These are phyloP conservation scores for Chalciporus sphaerocephalus DNA, from an alignment of 768 basidiomycete genomes.

Conservation along the genomic window DNA sequence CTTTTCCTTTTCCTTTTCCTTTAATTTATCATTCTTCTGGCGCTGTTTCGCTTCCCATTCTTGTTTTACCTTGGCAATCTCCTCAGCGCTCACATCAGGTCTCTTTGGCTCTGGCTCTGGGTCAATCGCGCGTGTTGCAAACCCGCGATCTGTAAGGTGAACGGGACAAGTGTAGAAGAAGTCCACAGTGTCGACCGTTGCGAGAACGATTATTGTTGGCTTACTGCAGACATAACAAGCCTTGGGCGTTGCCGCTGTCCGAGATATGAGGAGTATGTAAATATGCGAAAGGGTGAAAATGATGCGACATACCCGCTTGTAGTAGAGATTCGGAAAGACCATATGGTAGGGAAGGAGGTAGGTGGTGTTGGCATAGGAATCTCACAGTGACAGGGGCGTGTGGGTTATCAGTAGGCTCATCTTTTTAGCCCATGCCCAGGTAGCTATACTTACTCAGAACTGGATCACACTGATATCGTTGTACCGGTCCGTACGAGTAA, in stretches of 20 bases:
- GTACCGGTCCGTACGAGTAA: not conserved
- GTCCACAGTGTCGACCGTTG: conserved; percentile 77
- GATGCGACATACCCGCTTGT: conserved; percentile 69
- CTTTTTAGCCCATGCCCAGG: not conserved
- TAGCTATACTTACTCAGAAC: not conserved
- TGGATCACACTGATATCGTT: conserved; percentile 8
- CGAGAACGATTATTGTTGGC: conserved; percentile 79
- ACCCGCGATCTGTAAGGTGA: conserved; percentile 80
- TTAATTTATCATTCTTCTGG: conserved; percentile 51
- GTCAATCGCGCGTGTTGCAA: conserved; percentile 53
- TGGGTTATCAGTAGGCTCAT: not conserved
- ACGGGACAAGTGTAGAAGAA: conserved; percentile 80
- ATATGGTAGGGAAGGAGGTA: conserved; percentile 31
- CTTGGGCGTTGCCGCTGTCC: conserved; percentile 71
- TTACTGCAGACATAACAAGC: conserved; percentile 77
- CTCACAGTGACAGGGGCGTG: too few species aligned
- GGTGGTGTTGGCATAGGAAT: not conserved
- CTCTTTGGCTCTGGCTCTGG: conserved; percentile 36
- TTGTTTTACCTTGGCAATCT: conserved; percentile 70
- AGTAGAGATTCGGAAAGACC: conserved; percentile 83
- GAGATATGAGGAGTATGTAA: not conserved
- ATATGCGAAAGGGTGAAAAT: not conserved
- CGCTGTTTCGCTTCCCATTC: conserved; percentile 78
- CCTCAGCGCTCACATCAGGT: conserved; percentile 50
- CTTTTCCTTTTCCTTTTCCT: conserved; percentile 45